Evolutionary conservation across 2,329 filamentous ascomycete genomes (phyloP), one percentile per base, ranked within the genome.

Genomic region (Akanthomyces uredinophilus): DNA sequence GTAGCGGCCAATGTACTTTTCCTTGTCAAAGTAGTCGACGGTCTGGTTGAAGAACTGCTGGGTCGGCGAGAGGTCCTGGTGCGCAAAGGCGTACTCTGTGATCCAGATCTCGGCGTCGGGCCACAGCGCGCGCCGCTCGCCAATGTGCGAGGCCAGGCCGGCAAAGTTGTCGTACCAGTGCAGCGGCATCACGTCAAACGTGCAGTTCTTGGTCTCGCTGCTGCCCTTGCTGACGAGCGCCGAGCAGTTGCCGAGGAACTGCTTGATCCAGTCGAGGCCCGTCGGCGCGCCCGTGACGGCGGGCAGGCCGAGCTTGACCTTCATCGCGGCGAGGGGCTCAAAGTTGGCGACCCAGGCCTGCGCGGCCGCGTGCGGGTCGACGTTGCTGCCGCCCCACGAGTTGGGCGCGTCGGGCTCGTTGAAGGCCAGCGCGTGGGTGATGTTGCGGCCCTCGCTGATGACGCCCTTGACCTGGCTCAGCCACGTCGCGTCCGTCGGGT

Each of bases 161-260:
- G 83, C 83, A 67, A 90, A 91, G 65, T 87, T 83, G 22, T 89
- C 89, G 67, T 87, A 88, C 84, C 85, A 88, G 67, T 88, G 86
- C 27, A 88, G 73, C 1, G 83, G 80, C n/a, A 87, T 74, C 64
- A 87, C 88, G 69, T 87, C 84, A 67, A 80, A 84, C 0, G 83
- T 85, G 69, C 86, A 88, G 64, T 85, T 85, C 68, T 70, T 78
- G 18, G 57, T 52, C 65, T 69, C 72, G 22, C 72, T 64, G 0
- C 66, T 64, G 29, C 65, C 67, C 32, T 70, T 67, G 53, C 69
- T 89, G 58, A 89, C 78, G 20, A 89, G 75, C 22, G 79, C 74
- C 5, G 84, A 85, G 69, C 86, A 92, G 65, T 82, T 85, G 2
- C 74, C 79, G 63, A 91, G 81, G 69, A 90, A 92, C 64, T 85